A percentile compares a stretch with the other conserved stretches of the same genome.
phyloP scores from a whole-genome alignment of 306 rosid species.

The Dryas octopetala region DNA sequence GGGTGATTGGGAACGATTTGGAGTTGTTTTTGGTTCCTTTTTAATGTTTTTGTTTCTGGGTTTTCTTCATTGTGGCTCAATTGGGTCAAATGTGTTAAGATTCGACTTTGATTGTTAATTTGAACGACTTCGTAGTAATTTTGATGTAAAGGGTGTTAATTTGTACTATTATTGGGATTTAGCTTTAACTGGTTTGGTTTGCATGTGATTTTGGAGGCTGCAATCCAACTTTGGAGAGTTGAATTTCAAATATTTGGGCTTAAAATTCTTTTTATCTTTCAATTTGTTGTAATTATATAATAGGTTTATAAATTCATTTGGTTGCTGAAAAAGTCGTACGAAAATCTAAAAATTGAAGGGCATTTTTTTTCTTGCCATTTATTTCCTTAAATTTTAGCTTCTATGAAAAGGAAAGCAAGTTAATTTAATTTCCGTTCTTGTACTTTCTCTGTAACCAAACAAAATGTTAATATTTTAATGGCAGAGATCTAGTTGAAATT shows the following conservation, averaged over 20 bases:
- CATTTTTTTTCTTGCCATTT: background rate
- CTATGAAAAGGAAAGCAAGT: background rate
- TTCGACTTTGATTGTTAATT: slow-evolving; percentile 18
- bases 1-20: slow-evolving; percentile 19
- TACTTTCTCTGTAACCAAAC: background rate
- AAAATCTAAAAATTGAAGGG: background rate
- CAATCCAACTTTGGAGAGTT: background rate
- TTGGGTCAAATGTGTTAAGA: slow-evolving; percentile 2
- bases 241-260: background rate
- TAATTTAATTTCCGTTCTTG: background rate
- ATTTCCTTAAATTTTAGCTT: background rate
- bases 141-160: background rate
- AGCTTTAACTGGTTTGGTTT: background rate
- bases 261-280: background rate
- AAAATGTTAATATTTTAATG: background rate
- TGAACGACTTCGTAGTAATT: slow-evolving; percentile 2
- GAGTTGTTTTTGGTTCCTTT: slow-evolving; percentile 9
- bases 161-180: background rate
- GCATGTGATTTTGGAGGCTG: background rate
- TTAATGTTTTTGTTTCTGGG: slow-evolving; percentile 12
- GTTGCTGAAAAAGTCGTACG: background rate
- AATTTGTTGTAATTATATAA: background rate
- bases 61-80: slow-evolving; percentile 6
- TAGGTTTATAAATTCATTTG: background rate
- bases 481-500: background rate